A percentile compares a stretch with the other conserved stretches of the same genome.
These are phyloP conservation scores for Cardamine resedifolia DNA, from an alignment of 345 rosid genomes.

Conservation along the genomic window DNA sequence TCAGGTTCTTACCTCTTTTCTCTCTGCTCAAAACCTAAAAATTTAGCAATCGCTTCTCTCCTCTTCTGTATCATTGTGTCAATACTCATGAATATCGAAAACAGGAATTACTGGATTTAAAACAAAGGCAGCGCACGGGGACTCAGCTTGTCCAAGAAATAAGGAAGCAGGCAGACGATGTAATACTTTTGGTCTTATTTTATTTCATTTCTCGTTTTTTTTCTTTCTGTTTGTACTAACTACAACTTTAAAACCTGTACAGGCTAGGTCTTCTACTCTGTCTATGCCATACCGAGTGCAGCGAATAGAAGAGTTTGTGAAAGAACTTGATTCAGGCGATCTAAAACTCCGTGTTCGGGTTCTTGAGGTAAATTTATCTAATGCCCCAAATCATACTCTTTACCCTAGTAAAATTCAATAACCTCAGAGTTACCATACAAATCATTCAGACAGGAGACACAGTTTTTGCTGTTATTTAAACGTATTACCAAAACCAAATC, in stretches of 20 bases:
- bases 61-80: not conserved
- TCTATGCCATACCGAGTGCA: conserved; percentile 89
- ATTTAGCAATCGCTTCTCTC: not conserved
- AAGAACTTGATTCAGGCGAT: conserved; percentile 89
- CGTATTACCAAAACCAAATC: not conserved
- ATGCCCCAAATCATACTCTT: not conserved
- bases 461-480: not conserved
- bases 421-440: not conserved
- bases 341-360: conserved; percentile 90
- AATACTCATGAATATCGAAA: conserved; percentile 23
- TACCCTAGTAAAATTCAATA: not conserved
- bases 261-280: conserved; percentile 80
- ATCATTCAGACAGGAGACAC: not conserved
- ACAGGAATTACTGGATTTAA: conserved; percentile 86
- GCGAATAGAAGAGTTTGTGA: conserved; percentile 78
- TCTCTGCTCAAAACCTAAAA: not conserved
- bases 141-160: conserved; percentile 71
- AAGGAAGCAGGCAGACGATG: conserved; percentile 90
- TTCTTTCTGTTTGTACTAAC: conserved; percentile 11
- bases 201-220: not conserved
- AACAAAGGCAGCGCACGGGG: conserved; percentile 49
- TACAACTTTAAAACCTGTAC: conserved; percentile 31
- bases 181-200: conserved; percentile 29
- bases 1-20: conserved; percentile 49
- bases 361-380: conserved; percentile 64